A percentile compares a stretch with the other conserved stretches of the same genome.
phyloP scores from a whole-genome alignment of 805 yeast genomes.

The Candida qinlingensis region DNA sequence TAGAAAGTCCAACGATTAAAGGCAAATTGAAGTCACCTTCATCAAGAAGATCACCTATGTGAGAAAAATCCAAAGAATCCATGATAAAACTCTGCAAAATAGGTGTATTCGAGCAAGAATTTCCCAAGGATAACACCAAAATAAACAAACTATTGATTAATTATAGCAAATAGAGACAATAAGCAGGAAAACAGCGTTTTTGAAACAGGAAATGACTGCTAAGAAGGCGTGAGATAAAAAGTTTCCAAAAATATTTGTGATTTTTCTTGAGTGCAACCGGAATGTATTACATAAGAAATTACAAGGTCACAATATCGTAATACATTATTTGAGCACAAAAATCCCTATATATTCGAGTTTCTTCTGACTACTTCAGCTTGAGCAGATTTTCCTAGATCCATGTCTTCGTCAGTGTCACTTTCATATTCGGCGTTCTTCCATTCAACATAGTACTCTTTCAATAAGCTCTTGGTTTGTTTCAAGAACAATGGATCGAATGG shows the following conservation, averaged over 20 bases:
- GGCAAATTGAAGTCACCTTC: conserved; percentile 29
- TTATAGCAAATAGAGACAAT: too few species aligned
- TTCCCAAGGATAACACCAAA: not conserved
- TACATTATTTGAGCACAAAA: too few species aligned
- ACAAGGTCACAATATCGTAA: too few species aligned
- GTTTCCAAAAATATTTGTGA: too few species aligned
- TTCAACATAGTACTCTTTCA: conserved; percentile 62
- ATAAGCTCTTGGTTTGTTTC: conserved; percentile 48
- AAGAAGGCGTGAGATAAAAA: too few species aligned
- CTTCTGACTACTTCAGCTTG: too few species aligned
- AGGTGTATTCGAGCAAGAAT: too few species aligned
- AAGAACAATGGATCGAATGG: conserved; percentile 92
- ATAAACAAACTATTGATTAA: not conserved
- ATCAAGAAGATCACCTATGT: conserved; percentile 1
- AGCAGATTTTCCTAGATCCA: not conserved
- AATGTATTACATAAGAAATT: too few species aligned
- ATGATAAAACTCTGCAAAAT: not conserved
- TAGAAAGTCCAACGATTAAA: conserved; percentile 31
- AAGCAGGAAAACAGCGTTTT: too few species aligned
- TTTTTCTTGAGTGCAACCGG: too few species aligned
- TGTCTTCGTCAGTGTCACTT: conserved; percentile 37
- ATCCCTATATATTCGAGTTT: too few species aligned
- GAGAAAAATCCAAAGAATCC: conserved; percentile 3
- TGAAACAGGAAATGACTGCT: too few species aligned
- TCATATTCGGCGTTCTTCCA: conserved; percentile 70